phyloP scores from a whole-genome alignment of 2,329 filamentous ascomycete species.

The Colletotrichum magnum region DNA sequence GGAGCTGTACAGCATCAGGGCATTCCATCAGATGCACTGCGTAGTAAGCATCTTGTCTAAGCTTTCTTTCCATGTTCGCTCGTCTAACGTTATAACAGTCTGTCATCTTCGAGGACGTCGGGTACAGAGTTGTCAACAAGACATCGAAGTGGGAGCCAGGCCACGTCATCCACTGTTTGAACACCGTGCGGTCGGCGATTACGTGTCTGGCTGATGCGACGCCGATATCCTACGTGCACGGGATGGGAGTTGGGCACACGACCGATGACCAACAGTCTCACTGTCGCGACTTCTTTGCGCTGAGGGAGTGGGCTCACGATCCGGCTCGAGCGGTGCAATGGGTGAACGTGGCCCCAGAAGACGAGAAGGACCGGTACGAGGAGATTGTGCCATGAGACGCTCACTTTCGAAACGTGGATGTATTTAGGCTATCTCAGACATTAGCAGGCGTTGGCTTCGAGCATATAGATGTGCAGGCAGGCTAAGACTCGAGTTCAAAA shows the following conservation, averaged over 20 bases:
- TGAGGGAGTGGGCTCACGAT: conserved; percentile 33
- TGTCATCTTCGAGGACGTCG: conserved; percentile 27
- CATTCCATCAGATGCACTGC: conserved; percentile 36
- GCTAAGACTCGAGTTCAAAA: too few species aligned
- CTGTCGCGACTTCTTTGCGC: conserved; percentile 32
- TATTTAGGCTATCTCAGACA: too few species aligned
- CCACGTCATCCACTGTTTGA: conserved; percentile 32
- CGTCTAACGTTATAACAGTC: conserved; percentile 1
- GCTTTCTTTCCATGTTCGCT: not conserved
- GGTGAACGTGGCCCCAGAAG: conserved; percentile 24
- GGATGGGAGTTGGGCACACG: conserved; percentile 33
- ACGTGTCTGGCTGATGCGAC: conserved; percentile 30
- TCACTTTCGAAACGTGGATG: too few species aligned
- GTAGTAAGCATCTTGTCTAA: not conserved
- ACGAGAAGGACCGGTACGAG: conserved; percentile 28
- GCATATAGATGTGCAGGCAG: too few species aligned
- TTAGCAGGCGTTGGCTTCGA: not conserved
- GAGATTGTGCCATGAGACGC: not conserved
- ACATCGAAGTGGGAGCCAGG: conserved; percentile 30
- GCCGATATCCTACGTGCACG: conserved; percentile 27
- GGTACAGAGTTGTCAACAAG: conserved; percentile 27
- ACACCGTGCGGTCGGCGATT: conserved; percentile 23
- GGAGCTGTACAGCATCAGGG: conserved; percentile 31
- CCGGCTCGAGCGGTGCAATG: conserved; percentile 16
- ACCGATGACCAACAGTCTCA: conserved; percentile 27